Base-by-base conservation (phyloP, 2,329 filamentous ascomycete species). In the Fusarium incarnatum region DNA sequence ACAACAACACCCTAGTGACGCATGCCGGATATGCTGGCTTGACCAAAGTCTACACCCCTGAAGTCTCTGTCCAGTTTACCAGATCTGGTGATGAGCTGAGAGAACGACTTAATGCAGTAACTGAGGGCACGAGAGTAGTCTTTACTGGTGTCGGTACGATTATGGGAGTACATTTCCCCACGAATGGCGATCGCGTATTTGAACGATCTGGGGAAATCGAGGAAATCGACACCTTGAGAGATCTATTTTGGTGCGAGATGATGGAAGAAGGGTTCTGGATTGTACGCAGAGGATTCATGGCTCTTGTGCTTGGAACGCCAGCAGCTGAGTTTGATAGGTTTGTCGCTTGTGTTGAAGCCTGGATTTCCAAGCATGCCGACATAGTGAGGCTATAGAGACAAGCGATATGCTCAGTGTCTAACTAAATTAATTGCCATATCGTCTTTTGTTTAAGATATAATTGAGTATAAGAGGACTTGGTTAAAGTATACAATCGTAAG, bases 1-100 rank as follows among this genome's bases (percentile, higher is more conserved):
- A 91, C 76, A 92, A 92, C 74, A 92, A 92, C 75, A 79, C 79
- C 0, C 77, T 91, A 9, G 85, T 85, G 3, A 91, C 91, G 83
- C 80, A 82, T 25, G 86, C 87, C 10, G 89, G 89, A 6, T 65
- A 82, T 53, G 77, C 76, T 7, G 82, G 79, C 0, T 73, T 83
- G 8, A 77, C 75, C 4, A 71, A 78, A 34, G 60, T 83, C 2
- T 82, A 78, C 45, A 78, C 81, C 1, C 73, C 77, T 6, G 75
- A 77, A 6, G 74, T 75, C 4, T 78, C 79, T 18, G 48, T 52
- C 3, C 67, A 60, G 6, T 79, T 82, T 58, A 81, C 79, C 11
- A 68, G 65, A 2, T 56, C 59, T 10, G 81, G 81, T 8, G 74
- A 79, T 23, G 55, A 64, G 23, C 68, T 83, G 6, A 66, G 76